Evolutionary conservation across 2,329 filamentous ascomycete species (phyloP).

Genomic region (Achaetomium macrosporum): DNA sequence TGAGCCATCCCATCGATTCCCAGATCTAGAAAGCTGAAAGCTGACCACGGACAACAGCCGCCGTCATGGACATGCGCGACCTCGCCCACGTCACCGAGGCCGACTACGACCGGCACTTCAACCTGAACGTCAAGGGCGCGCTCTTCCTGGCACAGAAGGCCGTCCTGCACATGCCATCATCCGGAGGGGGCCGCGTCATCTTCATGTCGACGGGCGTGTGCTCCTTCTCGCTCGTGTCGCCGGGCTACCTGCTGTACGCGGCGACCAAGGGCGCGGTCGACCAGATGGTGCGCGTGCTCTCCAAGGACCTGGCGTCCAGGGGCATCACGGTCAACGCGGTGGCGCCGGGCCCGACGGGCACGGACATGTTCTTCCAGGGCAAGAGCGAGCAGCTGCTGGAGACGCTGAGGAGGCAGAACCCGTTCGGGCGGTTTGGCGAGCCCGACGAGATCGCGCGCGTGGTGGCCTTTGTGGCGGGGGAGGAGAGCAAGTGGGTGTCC

Average conservation of each 20-base stretch:
- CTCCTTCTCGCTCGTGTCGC: slow-evolving; percentile 34
- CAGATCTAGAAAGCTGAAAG: no score
- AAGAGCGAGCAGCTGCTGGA: slow-evolving; percentile 43
- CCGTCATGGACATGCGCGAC: slow-evolving; percentile 41
- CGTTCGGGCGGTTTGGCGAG: slow-evolving; percentile 41
- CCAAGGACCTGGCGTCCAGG: slow-evolving; percentile 48
- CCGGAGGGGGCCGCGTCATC: slow-evolving; percentile 41
- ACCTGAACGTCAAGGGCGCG: slow-evolving; percentile 52
- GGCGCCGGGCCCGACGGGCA: slow-evolving; percentile 43
- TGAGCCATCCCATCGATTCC: neutral
- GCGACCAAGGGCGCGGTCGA: slow-evolving; percentile 55
- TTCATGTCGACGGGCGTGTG: slow-evolving; percentile 44
- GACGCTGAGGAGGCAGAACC: slow-evolving; percentile 35
- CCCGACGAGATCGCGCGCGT: slow-evolving; percentile 46
- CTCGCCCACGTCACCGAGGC: slow-evolving; percentile 45
- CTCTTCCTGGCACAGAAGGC: slow-evolving; percentile 50
- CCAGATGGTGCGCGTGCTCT: slow-evolving; percentile 49
- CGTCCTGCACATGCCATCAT: slow-evolving; percentile 41
- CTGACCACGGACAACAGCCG: slow-evolving; percentile 34
- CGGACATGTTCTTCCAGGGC: slow-evolving; percentile 49
- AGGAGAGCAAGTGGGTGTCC: slow-evolving; percentile 36
- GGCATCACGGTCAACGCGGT: slow-evolving; percentile 44
- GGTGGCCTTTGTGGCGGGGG: slow-evolving; percentile 38
- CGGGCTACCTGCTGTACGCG: slow-evolving; percentile 47
- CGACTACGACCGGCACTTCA: slow-evolving; percentile 44